Evolutionary conservation across 495 filamentous ascomycete species (phyloP).

Genomic region (Amniculicola lignicola): DNA sequence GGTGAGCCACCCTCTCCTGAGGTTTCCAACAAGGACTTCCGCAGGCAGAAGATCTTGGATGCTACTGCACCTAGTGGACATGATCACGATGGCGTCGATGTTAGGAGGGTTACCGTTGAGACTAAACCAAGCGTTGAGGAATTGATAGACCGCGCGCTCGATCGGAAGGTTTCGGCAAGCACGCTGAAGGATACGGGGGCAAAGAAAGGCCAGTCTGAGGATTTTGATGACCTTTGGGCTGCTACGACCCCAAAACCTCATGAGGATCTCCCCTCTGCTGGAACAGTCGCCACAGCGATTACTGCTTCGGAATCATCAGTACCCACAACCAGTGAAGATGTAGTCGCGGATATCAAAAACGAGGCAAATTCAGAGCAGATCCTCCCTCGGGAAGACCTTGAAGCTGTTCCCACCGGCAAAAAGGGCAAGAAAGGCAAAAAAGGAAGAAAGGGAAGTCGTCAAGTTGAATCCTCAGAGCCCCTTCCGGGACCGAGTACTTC

Average conservation of each 20-base stretch:
- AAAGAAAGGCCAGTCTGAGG: not conserved
- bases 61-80: conserved; percentile 7
- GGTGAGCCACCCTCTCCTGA: conserved; percentile 21
- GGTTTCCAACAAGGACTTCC: conserved; percentile 12
- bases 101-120: conserved; percentile 2
- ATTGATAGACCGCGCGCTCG: conserved; percentile 5
- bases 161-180: conserved; percentile 9
- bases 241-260: conserved; percentile 13
- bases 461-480: too few species aligned
- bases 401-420: conserved; percentile 21
- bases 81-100: conserved; percentile 15
- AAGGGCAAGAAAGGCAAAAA: conserved; percentile 39
- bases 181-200: conserved; percentile 4
- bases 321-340: not conserved
- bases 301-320: not conserved
- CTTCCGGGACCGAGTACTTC: too few species aligned
- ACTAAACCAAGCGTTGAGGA: not conserved
- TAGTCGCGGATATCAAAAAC: not conserved
- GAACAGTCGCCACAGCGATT: not conserved
- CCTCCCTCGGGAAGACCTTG: conserved; percentile 9
- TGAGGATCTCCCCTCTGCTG: not conserved
- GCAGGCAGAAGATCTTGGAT: conserved; percentile 24
- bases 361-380: not conserved
- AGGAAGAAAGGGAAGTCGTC: conserved; percentile 8
- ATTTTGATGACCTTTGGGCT: conserved; percentile 12